Conservation (phyloP, 345 rosid genomes). For the Gossypium ekmanianum region DNA sequence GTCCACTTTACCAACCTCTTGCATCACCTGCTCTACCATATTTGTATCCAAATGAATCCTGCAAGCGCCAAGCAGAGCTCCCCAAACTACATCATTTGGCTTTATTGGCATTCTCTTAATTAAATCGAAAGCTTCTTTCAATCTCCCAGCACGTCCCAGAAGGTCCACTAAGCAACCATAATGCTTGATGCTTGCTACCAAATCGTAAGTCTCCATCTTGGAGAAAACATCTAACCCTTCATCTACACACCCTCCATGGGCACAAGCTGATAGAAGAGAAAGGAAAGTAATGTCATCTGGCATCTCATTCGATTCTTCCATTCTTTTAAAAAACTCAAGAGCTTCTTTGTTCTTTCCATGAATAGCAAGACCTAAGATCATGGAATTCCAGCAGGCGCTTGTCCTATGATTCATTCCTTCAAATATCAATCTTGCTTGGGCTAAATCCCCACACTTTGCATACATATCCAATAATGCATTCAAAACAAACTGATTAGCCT, state of each 20-base stretch:
- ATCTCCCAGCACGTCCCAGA: conserved; percentile 60
- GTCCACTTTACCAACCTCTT: conserved; percentile 29
- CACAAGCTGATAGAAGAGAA: conserved; percentile 61
- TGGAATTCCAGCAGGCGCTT: conserved; percentile 65
- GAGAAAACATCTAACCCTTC: conserved; percentile 63
- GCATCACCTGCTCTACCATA: conserved; percentile 43
- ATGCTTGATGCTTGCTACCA: conserved; percentile 50
- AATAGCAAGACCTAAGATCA: conserved; percentile 60
- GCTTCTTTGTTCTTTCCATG: conserved; percentile 62
- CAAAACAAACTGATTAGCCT: conserved; percentile 51
- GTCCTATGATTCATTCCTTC: conserved; percentile 43
- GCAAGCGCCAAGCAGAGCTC: conserved; percentile 72
- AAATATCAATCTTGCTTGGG: conserved; percentile 47
- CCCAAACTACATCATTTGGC: conserved; percentile 69
- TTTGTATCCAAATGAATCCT: conserved; percentile 46
- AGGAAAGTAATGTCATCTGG: conserved; percentile 64
- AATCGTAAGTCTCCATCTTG: conserved; percentile 43
- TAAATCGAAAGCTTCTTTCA: conserved; percentile 57
- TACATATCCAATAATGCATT: conserved; percentile 70
- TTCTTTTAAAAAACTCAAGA: conserved; percentile 47
- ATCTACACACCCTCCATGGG: conserved; percentile 58
- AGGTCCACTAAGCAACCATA: conserved; percentile 76
- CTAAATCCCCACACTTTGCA: conserved; percentile 72
- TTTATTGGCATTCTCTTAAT: conserved; percentile 57
- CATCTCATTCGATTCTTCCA: conserved; percentile 44